Base-by-base conservation (phyloP, 441 rosid species). In the Lagerstroemia fauriei region DNA sequence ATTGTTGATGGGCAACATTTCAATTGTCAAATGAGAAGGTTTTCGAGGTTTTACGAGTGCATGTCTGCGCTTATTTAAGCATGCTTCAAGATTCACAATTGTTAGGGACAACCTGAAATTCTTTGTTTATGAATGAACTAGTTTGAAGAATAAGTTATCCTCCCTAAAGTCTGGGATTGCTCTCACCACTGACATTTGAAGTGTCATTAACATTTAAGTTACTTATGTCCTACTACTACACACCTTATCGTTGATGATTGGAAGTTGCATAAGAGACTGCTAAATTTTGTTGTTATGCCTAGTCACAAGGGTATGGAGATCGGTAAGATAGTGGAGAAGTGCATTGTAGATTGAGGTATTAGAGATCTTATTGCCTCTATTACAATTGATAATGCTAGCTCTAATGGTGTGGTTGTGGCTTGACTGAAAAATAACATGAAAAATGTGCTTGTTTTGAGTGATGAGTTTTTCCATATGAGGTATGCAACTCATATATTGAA, bases 1-100 rank as follows among this genome's bases (percentile, higher is more conserved):
- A 53, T 76, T 76, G 12, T 76, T 13, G 79, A 76, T 76, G 65
- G 53, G 25, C 79, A 76, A 18, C 68, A 46, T 76, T 56, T 76
- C 68, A 16, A 1, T 27, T 0, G 68, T 53, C 3, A 38, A 76
- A 44, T 14, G 32, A 10, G 1, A 53, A 53, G 79, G 46, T 9
- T 76, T 53, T 76, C 4, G 3, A 16, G 63, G 29, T 56, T 29
- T 53, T 53, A 31, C 53, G 9, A 7, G 11, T 50, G n/a, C 65
- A 76, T 16, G 25, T 29, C 63, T 53, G 29, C 79, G 41, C n/a
- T 31, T 50, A 17, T 76, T 27, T 29, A 76, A 76, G 79, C 12
- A 56, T 51, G 65, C 53, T 22, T 53, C 41, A 17, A 1, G 34
- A 9, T 76, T 50, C 44, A 76, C 68, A 29, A 14, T 53, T 10